phyloP scores from a whole-genome alignment of 1,284 basidiomycete species.

The Leccinum pallidistipes region DNA sequence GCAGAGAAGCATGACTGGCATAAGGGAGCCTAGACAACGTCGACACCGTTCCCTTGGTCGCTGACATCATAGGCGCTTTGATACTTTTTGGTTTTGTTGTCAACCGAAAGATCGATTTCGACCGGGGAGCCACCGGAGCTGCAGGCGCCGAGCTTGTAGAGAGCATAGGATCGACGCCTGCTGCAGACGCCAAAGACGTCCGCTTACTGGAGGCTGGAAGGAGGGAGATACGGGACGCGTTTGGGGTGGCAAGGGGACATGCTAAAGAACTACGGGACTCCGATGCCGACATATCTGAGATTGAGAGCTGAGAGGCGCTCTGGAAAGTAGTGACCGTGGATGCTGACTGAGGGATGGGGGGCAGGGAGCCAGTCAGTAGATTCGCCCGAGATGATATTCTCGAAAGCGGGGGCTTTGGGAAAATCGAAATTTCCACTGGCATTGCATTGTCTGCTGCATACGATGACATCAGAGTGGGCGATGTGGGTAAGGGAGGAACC shows the following conservation, averaged over 20 bases:
- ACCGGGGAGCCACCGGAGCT: constrained; percentile 8
- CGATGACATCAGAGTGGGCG: constrained; percentile 18
- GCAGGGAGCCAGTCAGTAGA: constrained; percentile 9
- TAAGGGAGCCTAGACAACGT: constrained; percentile 17
- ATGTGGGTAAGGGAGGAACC: constrained; percentile 29
- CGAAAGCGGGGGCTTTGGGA: constrained; percentile 18
- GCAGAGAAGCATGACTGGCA: constrained; percentile 1
- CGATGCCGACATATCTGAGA: constrained; percentile 15
- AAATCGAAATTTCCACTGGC: constrained; percentile 2
- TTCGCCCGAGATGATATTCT: constrained; percentile 25
- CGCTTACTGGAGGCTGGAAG: constrained; percentile 28
- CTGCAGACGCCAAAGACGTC: constrained; percentile 27
- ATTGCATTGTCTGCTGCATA: not conserved
- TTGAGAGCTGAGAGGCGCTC: constrained; percentile 25
- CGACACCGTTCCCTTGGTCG: not conserved
- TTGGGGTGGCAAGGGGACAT: constrained; percentile 4
- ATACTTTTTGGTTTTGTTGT: constrained; percentile 27
- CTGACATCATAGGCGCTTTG: constrained; percentile 17
- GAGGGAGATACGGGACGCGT: constrained; percentile 25
- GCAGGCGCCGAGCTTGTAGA: constrained; percentile 4
- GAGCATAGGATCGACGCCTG: constrained; percentile 20
- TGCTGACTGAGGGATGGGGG: constrained; percentile 34
- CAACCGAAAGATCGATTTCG: constrained; percentile 34
- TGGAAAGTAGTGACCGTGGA: constrained; percentile 27
- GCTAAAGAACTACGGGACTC: constrained; percentile 25